Evolutionary conservation across 768 basidiomycete species (phyloP).

Genomic region (Pleurotus salmoneostramineus): DNA sequence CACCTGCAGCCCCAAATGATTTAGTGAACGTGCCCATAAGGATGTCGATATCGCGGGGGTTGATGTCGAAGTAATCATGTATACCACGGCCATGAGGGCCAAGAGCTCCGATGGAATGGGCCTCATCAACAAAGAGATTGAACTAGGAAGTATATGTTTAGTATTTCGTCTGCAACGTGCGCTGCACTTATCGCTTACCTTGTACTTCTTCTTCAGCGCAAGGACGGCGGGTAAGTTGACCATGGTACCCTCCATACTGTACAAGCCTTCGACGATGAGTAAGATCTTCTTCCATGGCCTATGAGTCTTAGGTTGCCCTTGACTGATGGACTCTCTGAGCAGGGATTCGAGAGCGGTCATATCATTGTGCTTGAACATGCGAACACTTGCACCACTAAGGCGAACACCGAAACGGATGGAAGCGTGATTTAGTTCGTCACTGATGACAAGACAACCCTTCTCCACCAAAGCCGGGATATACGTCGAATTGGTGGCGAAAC

Average conservation of each 20-base stretch:
- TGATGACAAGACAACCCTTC: conserved; percentile 93
- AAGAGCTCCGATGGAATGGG: conserved; percentile 94
- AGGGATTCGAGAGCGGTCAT: conserved; percentile 78
- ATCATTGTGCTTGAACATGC: conserved; percentile 97
- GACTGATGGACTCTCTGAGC: conserved; percentile 87
- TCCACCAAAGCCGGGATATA: conserved; percentile 86
- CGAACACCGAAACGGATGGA: conserved; percentile 92
- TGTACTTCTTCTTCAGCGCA: conserved; percentile 91
- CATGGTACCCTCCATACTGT: conserved; percentile 98
- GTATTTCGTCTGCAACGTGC: background rate
- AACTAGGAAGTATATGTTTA: conserved; percentile 55
- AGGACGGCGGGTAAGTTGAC: conserved; percentile 79
- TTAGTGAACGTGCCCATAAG: conserved; percentile 99
- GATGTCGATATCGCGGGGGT: conserved; percentile 81
- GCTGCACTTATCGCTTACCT: conserved; percentile 47
- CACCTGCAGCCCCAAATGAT: conserved; percentile 91
- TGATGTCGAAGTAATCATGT: conserved; percentile 86
- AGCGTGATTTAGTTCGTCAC: conserved; percentile 95
- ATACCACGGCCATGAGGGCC: conserved; percentile 95
- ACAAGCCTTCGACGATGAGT: conserved; percentile 90
- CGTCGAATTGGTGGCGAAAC: conserved; percentile 94
- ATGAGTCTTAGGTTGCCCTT: conserved; percentile 97
- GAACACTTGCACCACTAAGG: conserved; percentile 81
- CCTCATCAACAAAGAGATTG: conserved; percentile 94
- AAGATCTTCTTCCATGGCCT: conserved; percentile 99